A percentile compares a stretch with the other conserved stretches of the same genome.
Evolutionary conservation across 2,329 filamentous ascomycete genomes (phyloP).

Genomic region (Bipolaris cookei): DNA sequence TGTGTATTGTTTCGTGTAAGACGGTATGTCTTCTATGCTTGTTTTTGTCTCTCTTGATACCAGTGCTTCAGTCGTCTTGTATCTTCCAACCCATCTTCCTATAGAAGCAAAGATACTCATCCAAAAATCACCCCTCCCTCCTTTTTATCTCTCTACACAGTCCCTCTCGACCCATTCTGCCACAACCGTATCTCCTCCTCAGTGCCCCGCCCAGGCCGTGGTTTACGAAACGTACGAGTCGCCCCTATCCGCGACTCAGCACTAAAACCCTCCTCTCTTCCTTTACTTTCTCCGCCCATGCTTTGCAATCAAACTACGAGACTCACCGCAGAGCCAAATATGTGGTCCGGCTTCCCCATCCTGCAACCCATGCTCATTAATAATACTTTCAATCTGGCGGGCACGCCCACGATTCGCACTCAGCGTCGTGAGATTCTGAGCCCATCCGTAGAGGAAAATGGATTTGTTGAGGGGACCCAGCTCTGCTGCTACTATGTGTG

Average conservation of each 20-base stretch:
- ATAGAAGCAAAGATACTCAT: no score
- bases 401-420: slow-evolving; percentile 73
- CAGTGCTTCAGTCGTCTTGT: no score
- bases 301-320: slow-evolving; percentile 71
- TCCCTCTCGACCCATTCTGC: neutral
- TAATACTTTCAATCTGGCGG: slow-evolving; percentile 66
- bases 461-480: slow-evolving; percentile 69
- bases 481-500: slow-evolving; percentile 53
- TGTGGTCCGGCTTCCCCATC: slow-evolving; percentile 65
- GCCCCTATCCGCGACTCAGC: neutral
- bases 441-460: slow-evolving; percentile 77
- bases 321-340: slow-evolving; percentile 70
- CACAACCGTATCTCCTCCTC: neutral
- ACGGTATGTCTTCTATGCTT: no score
- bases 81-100: no score
- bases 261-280: no score
- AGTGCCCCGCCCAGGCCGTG: neutral
- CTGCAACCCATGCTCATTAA: slow-evolving; percentile 59
- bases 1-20: no score
- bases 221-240: slow-evolving; percentile 1
- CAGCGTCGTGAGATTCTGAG: slow-evolving; percentile 66
- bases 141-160: neutral
- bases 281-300: slow-evolving; percentile 35
- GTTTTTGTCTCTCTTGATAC: no score
- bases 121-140: no score